Conservation (phyloP, 1,284 basidiomycete species). For the Papiliotrema nemorosa region DNA sequence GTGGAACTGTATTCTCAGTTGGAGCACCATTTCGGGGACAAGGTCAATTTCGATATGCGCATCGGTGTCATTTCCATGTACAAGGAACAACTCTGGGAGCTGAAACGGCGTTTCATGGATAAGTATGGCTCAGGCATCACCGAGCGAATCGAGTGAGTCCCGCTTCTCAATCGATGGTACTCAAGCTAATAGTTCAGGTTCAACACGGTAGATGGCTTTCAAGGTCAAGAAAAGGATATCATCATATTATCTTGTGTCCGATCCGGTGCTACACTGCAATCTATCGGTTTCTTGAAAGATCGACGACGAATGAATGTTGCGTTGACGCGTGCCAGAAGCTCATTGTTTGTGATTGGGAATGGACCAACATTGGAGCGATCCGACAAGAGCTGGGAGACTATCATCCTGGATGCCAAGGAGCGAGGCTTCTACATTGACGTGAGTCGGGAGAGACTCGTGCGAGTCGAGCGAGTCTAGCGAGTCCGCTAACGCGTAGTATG, state of each 20-base stretch:
- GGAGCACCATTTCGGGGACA: constrained; percentile 59
- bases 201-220: constrained; percentile 97
- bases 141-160: constrained; percentile 62
- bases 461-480: neutral
- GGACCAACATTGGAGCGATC: constrained; percentile 80
- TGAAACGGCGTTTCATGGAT: constrained; percentile 67
- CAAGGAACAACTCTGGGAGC: constrained; percentile 78
- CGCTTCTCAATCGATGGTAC: neutral
- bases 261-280: constrained; percentile 72
- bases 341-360: constrained; percentile 90
- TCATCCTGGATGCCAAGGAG: constrained; percentile 69
- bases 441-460: constrained; percentile 20
- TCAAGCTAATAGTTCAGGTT: constrained; percentile 53
- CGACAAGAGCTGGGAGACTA: constrained; percentile 72
- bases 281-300: constrained; percentile 83
- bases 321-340: constrained; percentile 89
- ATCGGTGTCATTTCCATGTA: constrained; percentile 96
- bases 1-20: constrained; percentile 75
- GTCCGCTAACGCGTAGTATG: no score
- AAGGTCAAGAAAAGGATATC: constrained; percentile 95
- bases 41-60: constrained; percentile 66
- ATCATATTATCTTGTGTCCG: constrained; percentile 94
- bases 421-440: constrained; percentile 50
- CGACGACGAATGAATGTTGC: constrained; percentile 94
- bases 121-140: constrained; percentile 72